phyloP scores from a whole-genome alignment of 352 stramenopile species.

The Pythium aristosporum region DNA sequence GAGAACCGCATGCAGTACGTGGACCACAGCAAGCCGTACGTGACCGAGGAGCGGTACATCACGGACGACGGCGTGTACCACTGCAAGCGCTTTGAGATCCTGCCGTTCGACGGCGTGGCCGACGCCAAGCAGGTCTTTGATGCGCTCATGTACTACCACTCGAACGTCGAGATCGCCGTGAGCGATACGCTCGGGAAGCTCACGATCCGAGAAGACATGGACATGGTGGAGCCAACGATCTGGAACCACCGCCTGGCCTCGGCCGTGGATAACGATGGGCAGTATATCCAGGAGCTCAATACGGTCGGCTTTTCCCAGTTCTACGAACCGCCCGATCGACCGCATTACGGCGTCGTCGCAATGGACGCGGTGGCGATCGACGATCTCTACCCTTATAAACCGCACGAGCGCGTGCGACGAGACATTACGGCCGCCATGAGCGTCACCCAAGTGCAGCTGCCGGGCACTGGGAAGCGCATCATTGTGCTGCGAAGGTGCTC shows the following conservation, averaged over 20 bases:
- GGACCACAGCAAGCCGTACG: constrained; percentile 11
- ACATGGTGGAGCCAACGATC: constrained; percentile 33
- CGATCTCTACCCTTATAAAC: constrained; percentile 46
- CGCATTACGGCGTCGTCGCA: not conserved
- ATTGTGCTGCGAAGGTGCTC: constrained; percentile 16
- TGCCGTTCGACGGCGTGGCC: constrained; percentile 39
- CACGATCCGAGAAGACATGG: constrained; percentile 49
- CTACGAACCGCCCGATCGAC: constrained; percentile 11
- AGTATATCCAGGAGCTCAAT: constrained; percentile 20
- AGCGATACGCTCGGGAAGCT: constrained; percentile 46
- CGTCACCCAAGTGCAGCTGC: constrained; percentile 11
- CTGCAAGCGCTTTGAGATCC: constrained; percentile 14
- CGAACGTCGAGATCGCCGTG: constrained; percentile 58
- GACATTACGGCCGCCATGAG: constrained; percentile 28
- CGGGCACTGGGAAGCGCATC: constrained; percentile 1
- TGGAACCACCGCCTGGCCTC: constrained; percentile 45
- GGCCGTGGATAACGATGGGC: constrained; percentile 16
- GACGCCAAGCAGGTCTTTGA: constrained; percentile 21
- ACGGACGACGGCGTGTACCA: constrained; percentile 9
- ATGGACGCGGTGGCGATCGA: constrained; percentile 22
- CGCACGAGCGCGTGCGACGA: constrained; percentile 30
- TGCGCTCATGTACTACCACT: constrained; percentile 22
- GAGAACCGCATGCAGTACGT: not conserved
- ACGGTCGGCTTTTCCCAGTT: constrained; percentile 32
- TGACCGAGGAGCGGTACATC: constrained; percentile 10